phyloP scores from a whole-genome alignment of 495 filamentous ascomycete genomes.

The Recurvomyces mirabilis region DNA sequence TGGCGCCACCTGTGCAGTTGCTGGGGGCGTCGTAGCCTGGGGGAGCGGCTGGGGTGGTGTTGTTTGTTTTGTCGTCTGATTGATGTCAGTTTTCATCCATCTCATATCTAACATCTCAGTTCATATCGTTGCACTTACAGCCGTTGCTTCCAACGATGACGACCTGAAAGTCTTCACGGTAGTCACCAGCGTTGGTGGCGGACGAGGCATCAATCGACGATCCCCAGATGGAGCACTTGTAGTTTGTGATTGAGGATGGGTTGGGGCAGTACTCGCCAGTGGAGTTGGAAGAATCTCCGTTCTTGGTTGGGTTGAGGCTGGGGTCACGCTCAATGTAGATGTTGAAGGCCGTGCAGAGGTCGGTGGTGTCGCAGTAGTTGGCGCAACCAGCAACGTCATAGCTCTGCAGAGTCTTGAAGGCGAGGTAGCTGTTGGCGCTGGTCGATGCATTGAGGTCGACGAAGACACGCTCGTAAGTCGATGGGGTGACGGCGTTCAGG shows the following conservation, averaged over 20 bases:
- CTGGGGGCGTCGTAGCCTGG: slow-evolving; percentile 5
- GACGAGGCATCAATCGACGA: slow-evolving; percentile 7
- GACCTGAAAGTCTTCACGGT: slow-evolving; percentile 20
- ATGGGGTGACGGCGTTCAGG: slow-evolving; percentile 27
- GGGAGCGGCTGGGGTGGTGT: slow-evolving; percentile 8
- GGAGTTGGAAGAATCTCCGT: neutral
- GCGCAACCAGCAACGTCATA: slow-evolving; percentile 37
- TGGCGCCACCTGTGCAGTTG: slow-evolving; percentile 17
- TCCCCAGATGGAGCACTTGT: slow-evolving; percentile 44
- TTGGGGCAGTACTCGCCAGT: slow-evolving; percentile 28
- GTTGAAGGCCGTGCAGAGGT: slow-evolving; percentile 36
- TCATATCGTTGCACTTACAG: too few species aligned
- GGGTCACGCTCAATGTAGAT: slow-evolving; percentile 42
- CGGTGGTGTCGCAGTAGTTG: slow-evolving; percentile 22
- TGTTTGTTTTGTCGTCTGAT: slow-evolving; percentile 22
- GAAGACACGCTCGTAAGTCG: slow-evolving; percentile 34
- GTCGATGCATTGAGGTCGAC: slow-evolving; percentile 29
- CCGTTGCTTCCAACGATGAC: slow-evolving; percentile 23
- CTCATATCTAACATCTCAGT: too few species aligned
- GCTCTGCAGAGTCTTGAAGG: slow-evolving; percentile 30
- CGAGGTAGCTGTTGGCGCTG: slow-evolving; percentile 33
- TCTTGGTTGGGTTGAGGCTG: slow-evolving; percentile 24
- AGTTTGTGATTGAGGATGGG: slow-evolving; percentile 38
- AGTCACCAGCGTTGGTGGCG: slow-evolving; percentile 20
- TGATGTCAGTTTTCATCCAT: too few species aligned